Evolutionary conservation across 345 rosid genomes (phyloP).

Genomic region (Ceriops decandra): DNA sequence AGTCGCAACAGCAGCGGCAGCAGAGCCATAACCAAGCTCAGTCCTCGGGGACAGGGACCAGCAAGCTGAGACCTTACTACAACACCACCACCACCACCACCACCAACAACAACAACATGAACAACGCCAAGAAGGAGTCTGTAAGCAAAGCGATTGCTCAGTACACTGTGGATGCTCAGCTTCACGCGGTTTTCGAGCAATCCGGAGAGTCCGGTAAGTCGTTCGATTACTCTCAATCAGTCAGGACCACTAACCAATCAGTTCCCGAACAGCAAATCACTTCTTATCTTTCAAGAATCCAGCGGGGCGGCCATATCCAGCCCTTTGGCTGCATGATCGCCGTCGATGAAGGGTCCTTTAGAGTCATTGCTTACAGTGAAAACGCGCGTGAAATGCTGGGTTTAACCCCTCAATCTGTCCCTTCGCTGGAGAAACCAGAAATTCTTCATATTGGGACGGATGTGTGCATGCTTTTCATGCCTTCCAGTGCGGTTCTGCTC

Average conservation of each 20-base stretch:
- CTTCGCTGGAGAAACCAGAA: constrained; percentile 69
- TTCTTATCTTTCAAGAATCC: constrained; percentile 75
- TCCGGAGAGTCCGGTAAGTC: constrained; percentile 88
- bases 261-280: constrained; percentile 86
- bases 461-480: constrained; percentile 60
- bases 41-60: constrained; percentile 46
- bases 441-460: constrained; percentile 63
- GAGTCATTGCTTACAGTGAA: constrained; percentile 71
- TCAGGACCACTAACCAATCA: constrained; percentile 51
- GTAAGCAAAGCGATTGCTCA: constrained; percentile 87
- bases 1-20: constrained; percentile 2
- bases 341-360: constrained; percentile 63
- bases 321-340: constrained; percentile 93
- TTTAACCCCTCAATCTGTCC: constrained; percentile 75
- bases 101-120: background rate
- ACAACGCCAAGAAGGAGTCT: constrained; percentile 32
- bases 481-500: constrained; percentile 54
- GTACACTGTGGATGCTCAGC: constrained; percentile 88
- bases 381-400: constrained; percentile 93
- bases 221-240: constrained; percentile 76
- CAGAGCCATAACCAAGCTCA: constrained; percentile 27
- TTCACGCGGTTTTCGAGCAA: constrained; percentile 88
- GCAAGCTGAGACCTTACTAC: constrained; percentile 32
- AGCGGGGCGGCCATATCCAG: constrained; percentile 87
- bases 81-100: constrained; percentile 35